Base-by-base conservation (phyloP, 176 grass and related monocot genomes). In the Phoenix dactylifera region DNA sequence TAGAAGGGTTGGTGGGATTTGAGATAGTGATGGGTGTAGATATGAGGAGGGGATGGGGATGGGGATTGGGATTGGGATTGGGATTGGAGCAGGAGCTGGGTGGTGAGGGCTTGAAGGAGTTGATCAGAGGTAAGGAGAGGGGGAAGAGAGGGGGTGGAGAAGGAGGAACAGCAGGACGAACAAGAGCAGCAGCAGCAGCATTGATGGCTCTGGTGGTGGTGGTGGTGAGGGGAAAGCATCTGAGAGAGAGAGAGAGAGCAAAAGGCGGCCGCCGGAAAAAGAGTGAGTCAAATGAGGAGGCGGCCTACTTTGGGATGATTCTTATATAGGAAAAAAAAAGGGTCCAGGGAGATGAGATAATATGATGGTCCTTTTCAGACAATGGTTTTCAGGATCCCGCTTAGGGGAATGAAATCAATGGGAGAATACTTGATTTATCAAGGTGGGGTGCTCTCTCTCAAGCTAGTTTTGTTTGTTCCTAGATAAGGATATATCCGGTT, bases 41-140 rank as follows among this genome's bases (percentile, higher is more conserved):
- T 59, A 35, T 50, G 55, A 1, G 74, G 58, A 66, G 65, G 18
- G 29, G 69, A 26, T 0, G 65, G 59, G 0, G 44, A 66, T 3
- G 29, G 77, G 0, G 22, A 58, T 3, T 18, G 62, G 0, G 56
- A 54, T 44, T 75, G 80, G 0, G 63, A 29, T 71, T 74, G 5
- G 74, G 74, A 60, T 82, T 82, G 55, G 75, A 77, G 19, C 51
- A 67, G 65, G 68, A 62, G 60, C 24, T 55, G 17, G 67, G 59
- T 28, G 32, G 55, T 18, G 23, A 73, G 59, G 59, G 58, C 26
- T 48, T 73, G 75, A 25, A 55, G 75, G 39, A 63, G 25, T 18
- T 2, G 71, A 49, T 52, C 71, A 52, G 68, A 22, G 57, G 22
- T 35, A 22, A 60, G 60, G 22, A 68, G 23, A 5, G 75, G 75